phyloP scores from a whole-genome alignment of 2,329 filamentous ascomycete species.

The Colletotrichum orchidophilum region DNA sequence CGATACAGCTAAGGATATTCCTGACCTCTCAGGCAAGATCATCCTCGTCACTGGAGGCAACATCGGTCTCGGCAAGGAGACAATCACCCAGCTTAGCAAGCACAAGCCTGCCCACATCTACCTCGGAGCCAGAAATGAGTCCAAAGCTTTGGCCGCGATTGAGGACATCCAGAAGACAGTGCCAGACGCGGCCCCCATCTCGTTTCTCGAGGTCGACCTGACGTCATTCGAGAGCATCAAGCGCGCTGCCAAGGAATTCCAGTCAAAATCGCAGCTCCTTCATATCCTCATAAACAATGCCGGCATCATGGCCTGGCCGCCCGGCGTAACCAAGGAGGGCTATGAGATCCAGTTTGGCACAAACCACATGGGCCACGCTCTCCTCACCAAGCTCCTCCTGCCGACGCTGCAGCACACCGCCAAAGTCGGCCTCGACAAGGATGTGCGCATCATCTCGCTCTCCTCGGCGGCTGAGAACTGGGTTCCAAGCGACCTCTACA shows the following conservation, averaged over 20 bases:
- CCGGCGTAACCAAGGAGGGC: slow-evolving; percentile 51
- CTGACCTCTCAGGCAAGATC: slow-evolving; percentile 39
- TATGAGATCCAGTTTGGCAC: slow-evolving; percentile 60
- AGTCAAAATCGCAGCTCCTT: slow-evolving; percentile 43
- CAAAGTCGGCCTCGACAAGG: slow-evolving; percentile 6
- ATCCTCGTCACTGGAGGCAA: slow-evolving; percentile 41
- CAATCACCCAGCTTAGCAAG: slow-evolving; percentile 29
- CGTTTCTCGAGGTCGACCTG: slow-evolving; percentile 55
- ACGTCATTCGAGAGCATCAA: slow-evolving; percentile 53
- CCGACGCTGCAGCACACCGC: slow-evolving; percentile 43
- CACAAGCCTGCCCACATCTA: slow-evolving; percentile 32
- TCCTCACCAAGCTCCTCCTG: slow-evolving; percentile 51
- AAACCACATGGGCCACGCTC: slow-evolving; percentile 60
- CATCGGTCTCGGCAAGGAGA: slow-evolving; percentile 38
- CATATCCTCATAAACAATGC: slow-evolving; percentile 59
- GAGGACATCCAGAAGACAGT: slow-evolving; percentile 45
- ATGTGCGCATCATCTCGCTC: slow-evolving; percentile 33
- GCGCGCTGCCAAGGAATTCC: slow-evolving; percentile 49
- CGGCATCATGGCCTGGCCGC: slow-evolving; percentile 51
- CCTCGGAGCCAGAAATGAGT: slow-evolving; percentile 31
- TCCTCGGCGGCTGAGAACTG: slow-evolving; percentile 30
- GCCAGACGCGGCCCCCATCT: slow-evolving; percentile 34
- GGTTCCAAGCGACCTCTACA: slow-evolving; percentile 13
- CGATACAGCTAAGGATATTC: slow-evolving; percentile 24
- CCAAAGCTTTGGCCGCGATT: slow-evolving; percentile 46